phyloP scores from a whole-genome alignment of 257 asterid genomes.

The Lantana camara region DNA sequence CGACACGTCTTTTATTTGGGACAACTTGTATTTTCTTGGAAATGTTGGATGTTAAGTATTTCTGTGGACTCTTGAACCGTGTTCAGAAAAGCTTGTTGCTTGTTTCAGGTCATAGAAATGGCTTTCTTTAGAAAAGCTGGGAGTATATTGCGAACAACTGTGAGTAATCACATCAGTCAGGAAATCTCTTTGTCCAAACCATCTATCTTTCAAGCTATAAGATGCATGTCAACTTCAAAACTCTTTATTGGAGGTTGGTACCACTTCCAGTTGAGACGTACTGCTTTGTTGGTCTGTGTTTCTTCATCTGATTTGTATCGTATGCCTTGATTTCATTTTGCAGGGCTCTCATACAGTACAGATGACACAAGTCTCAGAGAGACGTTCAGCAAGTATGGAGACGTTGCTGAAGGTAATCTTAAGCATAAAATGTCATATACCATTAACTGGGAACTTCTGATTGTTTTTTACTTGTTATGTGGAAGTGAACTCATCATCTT shows the following conservation, averaged over 20 bases:
- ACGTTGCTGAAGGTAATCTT: slow-evolving; percentile 71
- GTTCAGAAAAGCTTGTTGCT: not conserved
- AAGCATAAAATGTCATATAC: not conserved
- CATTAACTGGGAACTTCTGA: not conserved
- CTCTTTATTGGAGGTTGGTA: slow-evolving; percentile 77
- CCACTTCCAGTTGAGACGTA: not conserved
- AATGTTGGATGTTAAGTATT: not conserved
- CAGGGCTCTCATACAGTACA: slow-evolving; percentile 72
- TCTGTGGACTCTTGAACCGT: not conserved
- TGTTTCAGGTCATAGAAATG: slow-evolving; percentile 46
- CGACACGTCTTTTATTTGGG: not conserved
- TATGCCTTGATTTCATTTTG: slow-evolving; percentile 21
- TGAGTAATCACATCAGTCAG: slow-evolving; percentile 42
- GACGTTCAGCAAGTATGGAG: slow-evolving; percentile 70
- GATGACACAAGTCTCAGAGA: slow-evolving; percentile 63
- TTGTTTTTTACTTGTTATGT: not conserved
- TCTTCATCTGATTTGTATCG: not conserved
- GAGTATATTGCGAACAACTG: slow-evolving; percentile 47
- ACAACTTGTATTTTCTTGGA: not conserved
- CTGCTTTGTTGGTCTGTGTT: not conserved
- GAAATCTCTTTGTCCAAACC: slow-evolving; percentile 51
- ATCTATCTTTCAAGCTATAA: slow-evolving; percentile 62
- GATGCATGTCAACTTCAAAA: slow-evolving; percentile 86
- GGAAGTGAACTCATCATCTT: not conserved
- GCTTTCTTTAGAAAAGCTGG: slow-evolving; percentile 80